These are phyloP conservation scores for Paraleonurus japonicus DNA, from an alignment of 257 asterid genomes.

Conservation along the genomic window DNA sequence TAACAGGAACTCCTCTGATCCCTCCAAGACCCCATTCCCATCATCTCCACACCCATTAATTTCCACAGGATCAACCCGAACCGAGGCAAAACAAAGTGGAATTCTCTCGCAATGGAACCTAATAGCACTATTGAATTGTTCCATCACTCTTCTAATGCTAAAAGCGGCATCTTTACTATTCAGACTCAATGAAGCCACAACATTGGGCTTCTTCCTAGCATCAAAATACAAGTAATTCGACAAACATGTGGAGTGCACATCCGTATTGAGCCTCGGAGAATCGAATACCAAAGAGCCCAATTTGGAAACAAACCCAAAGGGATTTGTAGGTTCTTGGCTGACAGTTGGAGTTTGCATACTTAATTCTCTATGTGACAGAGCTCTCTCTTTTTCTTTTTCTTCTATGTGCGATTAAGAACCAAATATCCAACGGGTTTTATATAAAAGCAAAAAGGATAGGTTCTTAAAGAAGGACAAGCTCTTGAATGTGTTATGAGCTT, in stretches of 20 bases:
- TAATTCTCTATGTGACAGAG: background rate
- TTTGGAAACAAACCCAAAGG: conserved; percentile 48
- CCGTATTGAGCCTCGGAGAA: conserved; percentile 37
- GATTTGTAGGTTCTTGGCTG: conserved; percentile 61
- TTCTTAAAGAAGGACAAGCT: background rate
- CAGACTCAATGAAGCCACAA: conserved; percentile 62
- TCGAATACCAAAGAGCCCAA: conserved; percentile 50
- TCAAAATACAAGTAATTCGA: conserved; percentile 56
- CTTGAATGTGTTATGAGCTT: background rate
- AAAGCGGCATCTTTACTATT: conserved; percentile 56
- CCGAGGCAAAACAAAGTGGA: conserved; percentile 83
- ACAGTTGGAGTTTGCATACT: conserved; percentile 78
- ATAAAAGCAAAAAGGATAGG: conserved; percentile 14
- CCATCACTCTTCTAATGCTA: conserved; percentile 47
- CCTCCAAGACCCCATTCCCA: conserved; percentile 52
- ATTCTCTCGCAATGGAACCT: conserved; percentile 75
- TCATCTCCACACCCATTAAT: conserved; percentile 52
- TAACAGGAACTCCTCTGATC: conserved; percentile 38
- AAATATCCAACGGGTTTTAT: conserved; percentile 30
- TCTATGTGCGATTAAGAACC: background rate
- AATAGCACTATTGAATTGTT: conserved; percentile 69
- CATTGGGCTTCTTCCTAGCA: conserved; percentile 45
- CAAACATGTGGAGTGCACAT: conserved; percentile 34
- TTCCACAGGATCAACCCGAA: conserved; percentile 48
- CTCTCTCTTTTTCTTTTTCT: no score